Evolutionary conservation across 2,329 filamentous ascomycete genomes (phyloP).

Genomic region (Diaporthe helianthi): DNA sequence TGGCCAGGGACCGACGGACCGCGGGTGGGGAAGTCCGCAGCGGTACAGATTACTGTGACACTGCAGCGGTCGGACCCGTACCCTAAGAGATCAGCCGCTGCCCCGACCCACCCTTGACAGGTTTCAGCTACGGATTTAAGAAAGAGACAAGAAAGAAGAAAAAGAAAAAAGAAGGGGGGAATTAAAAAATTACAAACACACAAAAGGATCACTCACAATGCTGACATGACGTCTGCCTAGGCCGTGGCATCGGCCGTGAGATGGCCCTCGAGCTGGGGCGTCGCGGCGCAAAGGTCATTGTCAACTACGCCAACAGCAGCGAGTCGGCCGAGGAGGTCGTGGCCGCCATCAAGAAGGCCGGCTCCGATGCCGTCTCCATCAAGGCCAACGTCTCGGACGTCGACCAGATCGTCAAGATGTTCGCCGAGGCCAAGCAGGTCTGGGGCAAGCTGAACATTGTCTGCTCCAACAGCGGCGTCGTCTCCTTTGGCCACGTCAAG

Average conservation of each 20-base stretch:
- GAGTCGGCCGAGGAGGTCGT: constrained; percentile 72
- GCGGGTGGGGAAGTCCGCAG: constrained; percentile 25
- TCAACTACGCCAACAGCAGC: constrained; percentile 72
- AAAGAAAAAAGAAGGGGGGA: no score
- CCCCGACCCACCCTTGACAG: background rate
- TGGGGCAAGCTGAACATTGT: constrained; percentile 75
- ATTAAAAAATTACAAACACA: no score
- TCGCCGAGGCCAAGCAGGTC: constrained; percentile 66
- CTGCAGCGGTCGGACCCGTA: no score
- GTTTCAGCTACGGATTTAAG: background rate
- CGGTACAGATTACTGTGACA: no score
- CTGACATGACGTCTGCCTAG: constrained; percentile 40
- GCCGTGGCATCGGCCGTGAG: constrained; percentile 70
- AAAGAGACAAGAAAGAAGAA: no score
- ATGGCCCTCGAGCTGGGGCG: constrained; percentile 71
- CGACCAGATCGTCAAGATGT: constrained; percentile 66
- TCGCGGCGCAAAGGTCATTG: constrained; percentile 69
- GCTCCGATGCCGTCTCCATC: constrained; percentile 68
- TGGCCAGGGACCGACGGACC: constrained; percentile 2
- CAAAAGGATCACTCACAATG: no score
- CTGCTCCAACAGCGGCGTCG: constrained; percentile 73
- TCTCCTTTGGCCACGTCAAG: constrained; percentile 72
- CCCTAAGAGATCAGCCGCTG: constrained; percentile 17
- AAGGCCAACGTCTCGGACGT: constrained; percentile 73
- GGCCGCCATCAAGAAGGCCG: constrained; percentile 68